A percentile compares a stretch with the other conserved stretches of the same genome.
These are phyloP conservation scores for Fraxinus greggii DNA, from an alignment of 305 asterid genomes.

Conservation along the genomic window DNA sequence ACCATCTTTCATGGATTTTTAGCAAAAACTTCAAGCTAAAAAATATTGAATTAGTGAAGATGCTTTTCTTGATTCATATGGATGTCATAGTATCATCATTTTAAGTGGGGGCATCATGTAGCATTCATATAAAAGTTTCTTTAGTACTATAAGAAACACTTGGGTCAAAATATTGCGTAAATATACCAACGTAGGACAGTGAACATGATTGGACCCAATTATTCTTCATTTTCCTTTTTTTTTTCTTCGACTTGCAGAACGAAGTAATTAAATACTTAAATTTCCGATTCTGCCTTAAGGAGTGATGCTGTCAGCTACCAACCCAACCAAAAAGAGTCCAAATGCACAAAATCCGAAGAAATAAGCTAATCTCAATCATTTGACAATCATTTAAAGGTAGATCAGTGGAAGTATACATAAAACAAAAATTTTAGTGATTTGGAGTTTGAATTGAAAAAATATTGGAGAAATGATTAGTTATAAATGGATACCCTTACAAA, in stretches of 20 bases:
- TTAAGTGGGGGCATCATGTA: neutral
- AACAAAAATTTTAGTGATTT: neutral
- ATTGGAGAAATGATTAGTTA: neutral
- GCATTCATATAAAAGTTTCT: neutral
- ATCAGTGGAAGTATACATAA: neutral
- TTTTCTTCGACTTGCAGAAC: neutral
- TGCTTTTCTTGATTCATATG: neutral
- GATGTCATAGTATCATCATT: neutral
- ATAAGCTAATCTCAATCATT: neutral
- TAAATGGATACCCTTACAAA: constrained; percentile 1
- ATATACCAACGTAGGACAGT: neutral
- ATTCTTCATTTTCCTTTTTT: neutral
- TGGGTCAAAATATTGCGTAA: neutral
- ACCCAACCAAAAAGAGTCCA: neutral
- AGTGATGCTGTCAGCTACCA: neutral
- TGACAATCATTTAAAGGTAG: neutral
- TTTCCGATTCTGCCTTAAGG: neutral
- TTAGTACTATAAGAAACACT: constrained; percentile 3
- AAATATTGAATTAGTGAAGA: neutral
- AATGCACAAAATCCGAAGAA: neutral
- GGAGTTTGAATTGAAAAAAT: neutral
- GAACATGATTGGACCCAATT: neutral
- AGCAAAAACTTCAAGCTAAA: neutral
- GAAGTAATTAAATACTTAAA: neutral
- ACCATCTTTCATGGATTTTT: neutral